Evolutionary conservation across 1,284 basidiomycete genomes (phyloP).

Genomic region (Fomitopsis schrenkii): DNA sequence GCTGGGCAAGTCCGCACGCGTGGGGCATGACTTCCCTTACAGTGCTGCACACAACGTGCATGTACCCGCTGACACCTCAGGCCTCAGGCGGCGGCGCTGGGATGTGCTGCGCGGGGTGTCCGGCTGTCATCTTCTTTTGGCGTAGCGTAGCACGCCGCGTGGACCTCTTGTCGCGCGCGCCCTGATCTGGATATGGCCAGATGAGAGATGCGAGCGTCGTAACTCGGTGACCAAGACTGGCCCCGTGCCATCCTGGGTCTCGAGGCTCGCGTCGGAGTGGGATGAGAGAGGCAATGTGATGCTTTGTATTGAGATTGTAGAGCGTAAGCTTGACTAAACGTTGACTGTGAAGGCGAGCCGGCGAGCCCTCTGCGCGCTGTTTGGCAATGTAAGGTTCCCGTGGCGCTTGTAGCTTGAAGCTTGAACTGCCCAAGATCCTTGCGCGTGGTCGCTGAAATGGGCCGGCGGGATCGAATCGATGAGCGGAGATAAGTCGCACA

Average conservation of each 20-base stretch:
- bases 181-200: background rate
- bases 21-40: too few relatives aligned
- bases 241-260: background rate
- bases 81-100: background rate
- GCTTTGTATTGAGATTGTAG: background rate
- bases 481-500: background rate
- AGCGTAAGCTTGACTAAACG: background rate
- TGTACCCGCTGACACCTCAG: background rate
- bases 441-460: background rate
- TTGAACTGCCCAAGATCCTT: background rate
- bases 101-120: background rate
- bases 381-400: background rate
- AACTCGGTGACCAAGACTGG: background rate
- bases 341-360: background rate
- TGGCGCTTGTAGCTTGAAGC: background rate
- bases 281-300: background rate
- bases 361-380: background rate
- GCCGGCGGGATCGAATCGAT: conserved; percentile 1
- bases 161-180: background rate
- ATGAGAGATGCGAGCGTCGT: background rate
- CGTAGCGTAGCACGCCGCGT: conserved; percentile 1
- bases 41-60: background rate
- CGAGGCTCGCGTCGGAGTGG: background rate
- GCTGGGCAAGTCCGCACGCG: too few relatives aligned
- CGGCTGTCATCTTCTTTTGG: background rate